phyloP scores from a whole-genome alignment of 768 basidiomycete species.

The Boletus pseudo-olivaceus region DNA sequence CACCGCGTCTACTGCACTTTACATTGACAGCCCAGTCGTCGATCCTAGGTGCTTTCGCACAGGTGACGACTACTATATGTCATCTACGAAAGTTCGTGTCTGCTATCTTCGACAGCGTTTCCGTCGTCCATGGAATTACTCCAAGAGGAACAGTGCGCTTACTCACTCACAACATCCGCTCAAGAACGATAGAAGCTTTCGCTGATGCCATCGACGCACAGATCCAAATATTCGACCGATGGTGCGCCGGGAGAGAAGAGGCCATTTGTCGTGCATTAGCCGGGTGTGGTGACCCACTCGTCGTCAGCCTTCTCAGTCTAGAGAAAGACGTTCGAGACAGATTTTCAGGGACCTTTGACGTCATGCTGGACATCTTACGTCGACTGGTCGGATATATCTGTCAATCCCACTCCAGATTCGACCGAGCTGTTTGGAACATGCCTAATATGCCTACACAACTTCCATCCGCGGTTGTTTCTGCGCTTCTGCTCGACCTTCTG shows the following conservation, averaged over 20 bases:
- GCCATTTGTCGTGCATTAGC: constrained; percentile 56
- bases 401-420: constrained; percentile 26
- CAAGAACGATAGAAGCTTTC: constrained; percentile 77
- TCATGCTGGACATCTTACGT: constrained; percentile 50
- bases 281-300: constrained; percentile 38
- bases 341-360: constrained; percentile 57
- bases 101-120: constrained; percentile 40
- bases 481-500: constrained; percentile 60
- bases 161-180: constrained; percentile 27
- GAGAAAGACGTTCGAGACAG: constrained; percentile 55
- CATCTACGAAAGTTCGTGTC: constrained; percentile 62
- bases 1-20: constrained; percentile 63
- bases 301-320: constrained; percentile 65
- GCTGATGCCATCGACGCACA: constrained; percentile 68
- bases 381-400: constrained; percentile 29
- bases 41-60: constrained; percentile 55
- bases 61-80: constrained; percentile 56
- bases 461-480: constrained; percentile 52
- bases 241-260: constrained; percentile 71
- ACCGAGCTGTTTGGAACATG: constrained; percentile 39
- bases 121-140: constrained; percentile 13
- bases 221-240: constrained; percentile 54
- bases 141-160: constrained; percentile 22
- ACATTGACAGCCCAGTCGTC: constrained; percentile 66
- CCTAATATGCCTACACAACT: constrained; percentile 37